Conservation (phyloP, 2,329 filamentous ascomycete species). For the Apiospora phragmitis region DNA sequence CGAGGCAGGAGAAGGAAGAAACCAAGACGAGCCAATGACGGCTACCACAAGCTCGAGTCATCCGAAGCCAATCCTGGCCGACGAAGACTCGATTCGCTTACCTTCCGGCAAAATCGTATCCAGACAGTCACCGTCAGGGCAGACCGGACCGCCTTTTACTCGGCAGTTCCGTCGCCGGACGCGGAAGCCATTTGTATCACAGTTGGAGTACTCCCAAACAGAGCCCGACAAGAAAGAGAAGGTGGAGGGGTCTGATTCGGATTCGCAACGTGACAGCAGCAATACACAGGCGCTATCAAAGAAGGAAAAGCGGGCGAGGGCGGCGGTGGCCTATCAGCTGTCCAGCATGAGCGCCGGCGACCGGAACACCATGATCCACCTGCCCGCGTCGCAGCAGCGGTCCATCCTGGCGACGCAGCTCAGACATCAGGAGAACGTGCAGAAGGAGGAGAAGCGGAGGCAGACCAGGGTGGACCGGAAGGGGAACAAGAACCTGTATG, state of each 20-base stretch:
- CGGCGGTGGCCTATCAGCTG: conserved; percentile 20
- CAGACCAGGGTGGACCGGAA: conserved; percentile 30
- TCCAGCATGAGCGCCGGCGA: conserved; percentile 25
- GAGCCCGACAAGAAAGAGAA: conserved; percentile 8
- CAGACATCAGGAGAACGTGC: conserved; percentile 21
- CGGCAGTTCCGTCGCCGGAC: not conserved
- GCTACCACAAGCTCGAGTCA: conserved; percentile 7
- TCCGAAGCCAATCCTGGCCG: conserved; percentile 18
- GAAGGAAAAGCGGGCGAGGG: conserved; percentile 23
- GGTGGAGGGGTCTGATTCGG: not conserved
- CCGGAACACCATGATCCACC: conserved; percentile 23
- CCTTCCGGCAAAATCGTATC: conserved; percentile 28
- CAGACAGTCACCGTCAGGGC: not conserved
- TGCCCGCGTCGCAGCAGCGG: conserved; percentile 23
- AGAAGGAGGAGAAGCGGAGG: conserved; percentile 28
- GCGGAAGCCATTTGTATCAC: not conserved
- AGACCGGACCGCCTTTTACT: not conserved
- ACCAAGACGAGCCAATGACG: conserved; percentile 8
- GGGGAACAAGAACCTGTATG: conserved; percentile 30
- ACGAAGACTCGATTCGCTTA: conserved; percentile 26
- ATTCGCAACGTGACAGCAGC: too few species aligned
- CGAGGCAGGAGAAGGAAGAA: conserved; percentile 13
- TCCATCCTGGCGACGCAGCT: conserved; percentile 23
- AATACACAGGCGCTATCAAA: not conserved
- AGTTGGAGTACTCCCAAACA: conserved; percentile 17